A percentile compares a stretch with the other conserved stretches of the same genome.
Evolutionary conservation across 2,329 filamentous ascomycete genomes (phyloP).

Genomic region (Fusarium tjaetaba): DNA sequence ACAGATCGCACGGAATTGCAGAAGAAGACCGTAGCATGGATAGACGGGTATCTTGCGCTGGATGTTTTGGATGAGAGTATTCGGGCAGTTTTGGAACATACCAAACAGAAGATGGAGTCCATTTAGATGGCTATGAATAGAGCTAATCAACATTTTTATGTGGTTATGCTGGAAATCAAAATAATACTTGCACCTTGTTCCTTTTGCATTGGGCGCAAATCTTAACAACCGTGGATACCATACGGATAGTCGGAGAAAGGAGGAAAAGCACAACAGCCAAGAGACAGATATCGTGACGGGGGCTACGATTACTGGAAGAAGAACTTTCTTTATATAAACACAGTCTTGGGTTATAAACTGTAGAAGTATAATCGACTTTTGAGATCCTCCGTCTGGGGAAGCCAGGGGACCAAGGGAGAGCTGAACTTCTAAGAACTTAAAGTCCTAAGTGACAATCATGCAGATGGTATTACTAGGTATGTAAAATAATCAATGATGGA

Average conservation of each 20-base stretch:
- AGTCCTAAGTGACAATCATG: background rate
- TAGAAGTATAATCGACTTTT: background rate
- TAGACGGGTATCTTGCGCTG: constrained; percentile 60
- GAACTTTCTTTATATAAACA: background rate
- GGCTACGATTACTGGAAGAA: background rate
- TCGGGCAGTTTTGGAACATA: constrained; percentile 64
- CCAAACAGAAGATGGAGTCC: constrained; percentile 48
- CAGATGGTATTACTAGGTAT: background rate
- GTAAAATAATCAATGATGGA: background rate
- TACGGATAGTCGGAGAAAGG: background rate
- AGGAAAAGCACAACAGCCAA: background rate
- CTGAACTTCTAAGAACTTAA: background rate
- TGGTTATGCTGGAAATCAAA: background rate
- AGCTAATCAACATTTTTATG: background rate
- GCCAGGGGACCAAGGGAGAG: background rate
- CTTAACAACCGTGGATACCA: background rate
- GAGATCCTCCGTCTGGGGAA: background rate
- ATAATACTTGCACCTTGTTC: background rate
- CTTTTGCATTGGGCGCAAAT: background rate
- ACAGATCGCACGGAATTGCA: constrained; percentile 58
- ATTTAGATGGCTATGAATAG: constrained; percentile 1
- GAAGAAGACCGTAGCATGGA: constrained; percentile 63
- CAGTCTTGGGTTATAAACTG: background rate
- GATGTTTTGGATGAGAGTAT: constrained; percentile 66
- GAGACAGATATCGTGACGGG: background rate